Evolutionary conservation across 2,329 filamentous ascomycete species (phyloP).

Genomic region (Nemania serpens): DNA sequence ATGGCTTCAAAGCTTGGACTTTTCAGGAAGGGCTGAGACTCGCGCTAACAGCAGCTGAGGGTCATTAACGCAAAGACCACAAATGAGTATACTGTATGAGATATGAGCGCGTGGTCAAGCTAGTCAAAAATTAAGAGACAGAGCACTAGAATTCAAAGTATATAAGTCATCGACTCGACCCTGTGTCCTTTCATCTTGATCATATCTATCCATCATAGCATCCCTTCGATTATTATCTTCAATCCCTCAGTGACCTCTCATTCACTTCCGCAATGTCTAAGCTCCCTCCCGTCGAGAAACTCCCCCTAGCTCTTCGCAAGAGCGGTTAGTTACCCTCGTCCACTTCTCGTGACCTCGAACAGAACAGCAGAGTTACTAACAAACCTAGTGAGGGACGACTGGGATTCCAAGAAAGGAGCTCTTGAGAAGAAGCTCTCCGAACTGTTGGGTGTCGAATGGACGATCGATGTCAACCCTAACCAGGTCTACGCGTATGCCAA

Average conservation of each 20-base stretch:
- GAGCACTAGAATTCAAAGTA: not conserved
- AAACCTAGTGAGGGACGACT: slow-evolving; percentile 55
- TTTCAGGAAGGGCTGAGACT: slow-evolving; percentile 12
- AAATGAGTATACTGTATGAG: not conserved
- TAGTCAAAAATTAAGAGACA: not conserved
- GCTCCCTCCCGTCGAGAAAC: slow-evolving; percentile 54
- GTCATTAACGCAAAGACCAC: not conserved
- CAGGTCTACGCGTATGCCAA: slow-evolving; percentile 54
- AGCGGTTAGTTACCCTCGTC: slow-evolving; percentile 46
- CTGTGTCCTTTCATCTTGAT: not conserved
- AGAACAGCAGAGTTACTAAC: slow-evolving; percentile 18
- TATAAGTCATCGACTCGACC: slow-evolving; percentile 13
- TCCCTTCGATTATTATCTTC: not conserved
- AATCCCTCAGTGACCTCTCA: not conserved
- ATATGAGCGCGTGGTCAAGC: not conserved
- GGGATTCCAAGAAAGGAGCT: slow-evolving; percentile 52
- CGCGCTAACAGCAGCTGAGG: not conserved
- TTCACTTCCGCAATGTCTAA: slow-evolving; percentile 40
- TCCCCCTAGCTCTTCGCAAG: slow-evolving; percentile 57
- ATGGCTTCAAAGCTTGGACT: slow-evolving; percentile 17
- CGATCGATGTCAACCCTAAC: slow-evolving; percentile 52
- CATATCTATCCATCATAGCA: not conserved
- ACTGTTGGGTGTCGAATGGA: slow-evolving; percentile 54
- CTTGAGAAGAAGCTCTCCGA: slow-evolving; percentile 51
- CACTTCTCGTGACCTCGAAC: not conserved